Percentiles rank a stretch among this genome's conserved stretches.
These are phyloP conservation scores for Striga asiatica DNA, from an alignment of 257 asterid genomes.

Conservation along the genomic window DNA sequence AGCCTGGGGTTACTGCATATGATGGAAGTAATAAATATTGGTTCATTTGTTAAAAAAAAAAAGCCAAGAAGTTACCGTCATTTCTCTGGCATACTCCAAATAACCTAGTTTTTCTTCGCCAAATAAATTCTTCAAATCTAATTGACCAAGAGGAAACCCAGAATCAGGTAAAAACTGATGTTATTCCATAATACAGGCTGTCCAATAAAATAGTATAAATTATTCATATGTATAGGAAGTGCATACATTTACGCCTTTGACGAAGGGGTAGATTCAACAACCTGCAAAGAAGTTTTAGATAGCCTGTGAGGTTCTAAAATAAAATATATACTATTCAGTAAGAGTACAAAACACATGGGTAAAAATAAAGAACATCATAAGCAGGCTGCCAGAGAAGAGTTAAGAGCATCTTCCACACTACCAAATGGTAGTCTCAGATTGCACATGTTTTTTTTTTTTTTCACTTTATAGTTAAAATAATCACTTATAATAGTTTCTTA, in stretches of 20 bases:
- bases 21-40: background rate
- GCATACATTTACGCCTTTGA: constrained; percentile 64
- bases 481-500: background rate
- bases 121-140: constrained; percentile 64
- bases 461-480: background rate
- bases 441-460: background rate
- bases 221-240: too few species aligned
- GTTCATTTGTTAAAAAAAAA: background rate
- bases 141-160: constrained; percentile 15
- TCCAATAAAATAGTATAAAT: constrained; percentile 14
- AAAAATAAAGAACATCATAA: constrained; percentile 8
- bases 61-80: constrained; percentile 39
- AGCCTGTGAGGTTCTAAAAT: constrained; percentile 12
- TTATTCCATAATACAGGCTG: background rate
- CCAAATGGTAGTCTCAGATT: constrained; percentile 4
- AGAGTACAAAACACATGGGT: too few species aligned
- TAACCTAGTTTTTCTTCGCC: constrained; percentile 58
- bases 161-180: constrained; percentile 10
- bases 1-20: constrained; percentile 15
- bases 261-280: constrained; percentile 65
- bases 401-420: background rate
- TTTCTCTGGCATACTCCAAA: constrained; percentile 71
- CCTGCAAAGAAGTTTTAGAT: constrained; percentile 39
- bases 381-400: background rate
- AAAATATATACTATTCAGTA: background rate